Evolutionary conservation across 2,329 filamentous ascomycete species (phyloP), one percentile per base, ranked within the genome.

Genomic region (Septoria linicola): DNA sequence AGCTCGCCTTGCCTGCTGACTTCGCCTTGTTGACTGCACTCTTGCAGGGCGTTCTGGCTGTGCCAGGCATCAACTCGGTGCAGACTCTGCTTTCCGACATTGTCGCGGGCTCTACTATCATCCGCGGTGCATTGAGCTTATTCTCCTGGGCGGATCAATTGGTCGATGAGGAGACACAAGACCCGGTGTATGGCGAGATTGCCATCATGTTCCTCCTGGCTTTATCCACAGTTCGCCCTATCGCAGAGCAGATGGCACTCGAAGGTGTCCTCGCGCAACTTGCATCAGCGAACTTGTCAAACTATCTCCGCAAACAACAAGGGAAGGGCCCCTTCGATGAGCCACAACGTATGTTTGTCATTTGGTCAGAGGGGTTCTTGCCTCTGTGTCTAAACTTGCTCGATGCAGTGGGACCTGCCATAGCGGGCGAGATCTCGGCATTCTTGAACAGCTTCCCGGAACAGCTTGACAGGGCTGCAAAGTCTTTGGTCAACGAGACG

Each of bases 71-170:
- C 1, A 81, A 82, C 40, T 84, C 90, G 66, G 55, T 65, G 5
- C 75, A 74, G 40, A 59, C 68, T 1, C 70, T 75, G 56, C 68
- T 76, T 25, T 68, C 74, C 1, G 64, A 76, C 25, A 64, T 70
- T n/a, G 70, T 85, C 48, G 72, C 78, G n/a, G 77, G 80, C 54
- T 78, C 77, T 49, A 84, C 87, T 57, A 85, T 85, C 1, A 79
- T 89, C 39, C 87, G 92, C 63, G 87, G 90, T 54, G 91, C 90
- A 0, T 84, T 86, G 4, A 89, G 88, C 27, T 79, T 99, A 4
- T 97, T 92, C 71, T 96, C 90, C 0, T 99, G 93, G 93, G 83
- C 92, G 3, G 90, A 97, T 68, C 83, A 85, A 59, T 78, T 97
- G 19, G 81, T 86, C 0, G 78, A 96, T 32, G 80, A 85, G 1